These are phyloP conservation scores for Agapanthus africanus DNA, from an alignment of 106 monocot species.

Conservation along the genomic window DNA sequence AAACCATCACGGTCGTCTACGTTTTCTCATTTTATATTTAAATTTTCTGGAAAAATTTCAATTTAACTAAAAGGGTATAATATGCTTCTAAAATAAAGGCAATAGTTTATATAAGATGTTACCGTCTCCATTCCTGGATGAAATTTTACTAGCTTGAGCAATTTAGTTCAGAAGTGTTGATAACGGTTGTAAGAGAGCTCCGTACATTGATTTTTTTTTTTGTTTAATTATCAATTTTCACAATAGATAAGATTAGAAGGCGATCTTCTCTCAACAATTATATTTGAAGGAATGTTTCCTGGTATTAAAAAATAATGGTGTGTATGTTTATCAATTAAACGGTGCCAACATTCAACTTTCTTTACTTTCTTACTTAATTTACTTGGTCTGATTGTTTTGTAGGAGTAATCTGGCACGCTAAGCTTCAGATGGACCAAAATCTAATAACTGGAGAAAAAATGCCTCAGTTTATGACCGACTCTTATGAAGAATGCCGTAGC, in stretches of 20 bases:
- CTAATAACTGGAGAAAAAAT: slow-evolving; percentile 67
- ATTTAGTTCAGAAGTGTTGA: no score
- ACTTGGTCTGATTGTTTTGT: background rate
- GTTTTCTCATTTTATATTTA: background rate
- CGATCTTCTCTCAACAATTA: background rate
- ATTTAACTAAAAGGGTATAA: background rate
- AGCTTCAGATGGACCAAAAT: slow-evolving; percentile 61
- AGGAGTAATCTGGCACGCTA: slow-evolving; percentile 81
- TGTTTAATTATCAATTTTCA: background rate
- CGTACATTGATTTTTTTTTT: no score
- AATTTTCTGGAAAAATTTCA: background rate
- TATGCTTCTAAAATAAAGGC: background rate
- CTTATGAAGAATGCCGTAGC: slow-evolving; percentile 91
- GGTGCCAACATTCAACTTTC: background rate
- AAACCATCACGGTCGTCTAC: background rate
- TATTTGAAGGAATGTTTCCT: background rate
- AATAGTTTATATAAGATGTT: no score
- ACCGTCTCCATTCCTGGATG: no score
- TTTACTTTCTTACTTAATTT: background rate
- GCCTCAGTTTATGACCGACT: slow-evolving; percentile 86
- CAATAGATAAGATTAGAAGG: background rate
- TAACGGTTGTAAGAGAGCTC: no score
- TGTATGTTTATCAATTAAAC: background rate
- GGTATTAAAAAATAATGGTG: background rate
- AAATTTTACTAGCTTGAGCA: no score